A percentile compares a stretch with the other conserved stretches of the same genome.
These are phyloP conservation scores for Penicillium sclerotigenum DNA, from an alignment of 2,329 filamentous ascomycete species.

Conservation along the genomic window DNA sequence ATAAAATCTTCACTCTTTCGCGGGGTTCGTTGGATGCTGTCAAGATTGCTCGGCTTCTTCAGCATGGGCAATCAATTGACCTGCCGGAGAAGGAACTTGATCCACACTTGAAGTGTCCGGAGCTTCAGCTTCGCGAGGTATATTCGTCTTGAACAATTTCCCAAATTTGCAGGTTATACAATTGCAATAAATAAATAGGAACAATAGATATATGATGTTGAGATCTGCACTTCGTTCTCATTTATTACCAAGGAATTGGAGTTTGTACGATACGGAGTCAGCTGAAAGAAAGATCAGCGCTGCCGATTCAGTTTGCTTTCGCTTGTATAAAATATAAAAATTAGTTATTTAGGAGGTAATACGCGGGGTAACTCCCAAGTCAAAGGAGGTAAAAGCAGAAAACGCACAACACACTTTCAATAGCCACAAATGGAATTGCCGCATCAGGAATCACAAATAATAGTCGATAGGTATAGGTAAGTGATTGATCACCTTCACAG, in stretches of 20 bases:
- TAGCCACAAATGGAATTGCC: not conserved
- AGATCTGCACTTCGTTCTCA: not conserved
- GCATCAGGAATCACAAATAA: too few relatives aligned
- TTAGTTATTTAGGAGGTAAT: not conserved
- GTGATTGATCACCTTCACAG: not conserved
- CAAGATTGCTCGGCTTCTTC: conserved; percentile 13
- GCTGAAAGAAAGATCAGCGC: not conserved
- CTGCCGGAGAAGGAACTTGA: conserved; percentile 1
- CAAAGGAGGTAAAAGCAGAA: not conserved
- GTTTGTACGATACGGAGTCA: not conserved
- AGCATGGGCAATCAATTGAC: conserved; percentile 4
- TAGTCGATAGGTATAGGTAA: not conserved
- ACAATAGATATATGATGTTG: not conserved
- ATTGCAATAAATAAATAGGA: not conserved
- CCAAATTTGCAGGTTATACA: not conserved
- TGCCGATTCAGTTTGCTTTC: not conserved
- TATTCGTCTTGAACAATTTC: not conserved
- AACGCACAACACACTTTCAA: not conserved
- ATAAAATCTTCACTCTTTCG: conserved; percentile 20
- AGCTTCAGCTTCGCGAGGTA: conserved; percentile 6
- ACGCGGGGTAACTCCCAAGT: too few relatives aligned
- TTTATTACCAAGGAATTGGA: not conserved
- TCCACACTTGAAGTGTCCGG: not conserved
- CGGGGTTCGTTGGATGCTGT: conserved; percentile 13
- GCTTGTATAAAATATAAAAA: not conserved